Percentiles rank a stretch among this genome's conserved stretches.
Evolutionary conservation across 306 rosid genomes (phyloP).

Genomic region (cucumber (Cucumis sativus)): Cucumber_9930_V3 NC_026658.2:10076001-10076500

Average conservation of each 20-base stretch:
- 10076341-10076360: neutral
- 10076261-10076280: no score
- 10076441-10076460: no score
- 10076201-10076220: neutral
- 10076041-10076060: conserved; percentile 78
- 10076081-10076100: conserved; percentile 56
- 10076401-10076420: no score
- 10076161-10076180: neutral
- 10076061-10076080: conserved; percentile 94
- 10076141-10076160: neutral
- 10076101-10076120: neutral
- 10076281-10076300: neutral
- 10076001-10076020: conserved; percentile 41
- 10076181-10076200: neutral
- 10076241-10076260: no score
- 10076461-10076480: no score
- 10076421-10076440: no score
- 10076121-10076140: neutral
- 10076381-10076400: no score
- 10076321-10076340: no score
- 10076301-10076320: neutral
- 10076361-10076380: neutral
- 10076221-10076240: no score
- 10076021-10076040: conserved; percentile 91
- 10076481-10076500: no score